Evolutionary conservation across 2,329 filamentous ascomycete genomes (phyloP), one percentile per base, ranked within the genome.

Genomic region (Simplicillium aogashimaense): DNA sequence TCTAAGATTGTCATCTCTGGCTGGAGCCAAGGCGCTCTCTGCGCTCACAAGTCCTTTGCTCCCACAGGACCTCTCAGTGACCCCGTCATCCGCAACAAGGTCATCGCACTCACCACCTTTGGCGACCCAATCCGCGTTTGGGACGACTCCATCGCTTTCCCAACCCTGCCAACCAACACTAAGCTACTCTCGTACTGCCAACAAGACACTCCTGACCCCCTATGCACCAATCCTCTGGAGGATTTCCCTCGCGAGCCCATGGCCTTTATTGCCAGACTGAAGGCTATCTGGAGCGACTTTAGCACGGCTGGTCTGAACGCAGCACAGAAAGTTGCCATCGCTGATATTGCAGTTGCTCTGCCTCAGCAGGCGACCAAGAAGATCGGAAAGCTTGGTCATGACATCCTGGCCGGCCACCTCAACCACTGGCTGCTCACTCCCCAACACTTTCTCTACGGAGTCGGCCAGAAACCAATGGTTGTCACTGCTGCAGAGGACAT

Each of bases 21-120:
- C 15, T 43, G 40, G 43, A 43, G 42, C 38, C 42, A 43, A 43
- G 42, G 38, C 11, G 42, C 42, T 15, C 42, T 43, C n/a, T 40
- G 38, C 20, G 42, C 42, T 12, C 42, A 40, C 35, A 43, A 43
- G 35, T 37, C 34, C 15, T 33, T 40, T 11, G 36, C 39, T 28
- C 20, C 30, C 11, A 18, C 25, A 13, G 31, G 15, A 12, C 12
- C n/a, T 10, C 33, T 40, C 13, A 28, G 12, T 11, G 25, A 25
- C 15, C 15, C 25, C 3, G 31, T 30, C 15, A 31, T 35, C 14
- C 37, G 37, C n/a, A 34, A 25, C 30, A 38, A 28, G 13, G 29
- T 43, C 38, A 37, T 43, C 17, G 38, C 42, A 14, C 35, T 43
- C 18, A 31, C 35, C 20, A 38, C 38, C 35, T 43, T 43, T 37